Conservation (phyloP, 1,284 basidiomycete species). For the Fomes fomentarius region DNA sequence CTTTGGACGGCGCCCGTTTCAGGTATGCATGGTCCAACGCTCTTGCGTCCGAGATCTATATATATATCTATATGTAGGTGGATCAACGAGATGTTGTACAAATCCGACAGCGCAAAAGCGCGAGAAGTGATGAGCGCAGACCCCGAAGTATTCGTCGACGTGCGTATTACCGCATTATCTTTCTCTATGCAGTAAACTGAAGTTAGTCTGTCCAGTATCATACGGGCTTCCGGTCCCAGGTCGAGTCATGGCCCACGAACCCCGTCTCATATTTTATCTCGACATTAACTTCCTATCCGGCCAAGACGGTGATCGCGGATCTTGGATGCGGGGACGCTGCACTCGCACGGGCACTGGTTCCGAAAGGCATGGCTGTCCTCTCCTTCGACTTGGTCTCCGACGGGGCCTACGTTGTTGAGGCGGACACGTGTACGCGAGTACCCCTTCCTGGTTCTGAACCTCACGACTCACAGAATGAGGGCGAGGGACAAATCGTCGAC, state of each 20-base stretch:
- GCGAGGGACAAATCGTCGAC: slow-evolving; percentile 82
- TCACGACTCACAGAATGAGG: slow-evolving; percentile 36
- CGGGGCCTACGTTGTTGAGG: slow-evolving; percentile 72
- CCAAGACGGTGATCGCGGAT: slow-evolving; percentile 83
- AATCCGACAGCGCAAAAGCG: slow-evolving; percentile 76
- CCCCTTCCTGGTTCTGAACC: slow-evolving; percentile 83
- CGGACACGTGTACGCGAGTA: slow-evolving; percentile 74
- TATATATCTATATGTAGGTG: slow-evolving; percentile 48
- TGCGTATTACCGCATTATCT: slow-evolving; percentile 37
- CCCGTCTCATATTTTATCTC: slow-evolving; percentile 82
- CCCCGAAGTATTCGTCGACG: slow-evolving; percentile 76
- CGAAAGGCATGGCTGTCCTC: slow-evolving; percentile 71
- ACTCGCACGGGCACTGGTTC: slow-evolving; percentile 75
- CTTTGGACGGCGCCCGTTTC: slow-evolving; percentile 84
- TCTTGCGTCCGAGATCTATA: not conserved
- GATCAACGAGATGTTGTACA: slow-evolving; percentile 90
- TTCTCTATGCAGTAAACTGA: not conserved
- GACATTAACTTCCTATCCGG: slow-evolving; percentile 59
- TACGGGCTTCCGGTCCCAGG: slow-evolving; percentile 86
- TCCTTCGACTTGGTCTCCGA: slow-evolving; percentile 86
- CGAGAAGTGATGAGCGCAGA: slow-evolving; percentile 82
- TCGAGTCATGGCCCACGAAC: slow-evolving; percentile 89
- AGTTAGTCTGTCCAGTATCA: slow-evolving; percentile 70
- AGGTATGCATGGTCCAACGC: slow-evolving; percentile 49
- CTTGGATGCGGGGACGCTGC: slow-evolving; percentile 96